Base-by-base conservation (phyloP, 208 protist species). In the Angomonas deanei region DNA sequence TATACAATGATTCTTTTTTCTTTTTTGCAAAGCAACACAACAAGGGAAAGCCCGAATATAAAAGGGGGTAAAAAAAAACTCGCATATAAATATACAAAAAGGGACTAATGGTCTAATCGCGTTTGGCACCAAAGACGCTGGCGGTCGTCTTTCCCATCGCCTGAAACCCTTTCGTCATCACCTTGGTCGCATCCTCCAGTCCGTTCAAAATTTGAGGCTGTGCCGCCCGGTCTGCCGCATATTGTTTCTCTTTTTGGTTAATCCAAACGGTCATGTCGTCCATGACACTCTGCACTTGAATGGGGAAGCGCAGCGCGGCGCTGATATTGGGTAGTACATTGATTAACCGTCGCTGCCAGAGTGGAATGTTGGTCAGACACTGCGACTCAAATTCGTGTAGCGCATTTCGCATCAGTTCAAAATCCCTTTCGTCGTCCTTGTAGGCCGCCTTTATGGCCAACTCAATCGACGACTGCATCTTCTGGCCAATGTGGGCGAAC, bases 141-240 rank as follows among this genome's bases (percentile, higher is more conserved):
- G 78, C 73, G 3, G 70, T 79, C 15, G 71, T 79, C 27, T 87
- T 77, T 11, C 87, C 84, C 38, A 94, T 59, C 0, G 70, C 84
- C 62, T 88, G 77, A n/a, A 94, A 74, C 17, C 84, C 82, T 61
- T 83, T 82, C 11, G 74, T 72, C 68, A 94, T 58, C 19, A 66
- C 75, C 67, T 89, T 94, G 2, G 76, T 72, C 0, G 87, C 79
- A 0, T 49, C 79, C 55, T 87, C 87, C 42, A 91, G 68, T 11
- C 79, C 82, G 0, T 77, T 70, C 27, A 83, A 39, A 21, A 91
- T 56, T 64, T 84, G 80, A 32, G 72, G 77, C 57, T 85, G 80
- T 31, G 58, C 76, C 0, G 75, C 81, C 68, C 63, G 70, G 17
- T 82, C 80, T 11, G 50, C 68, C 23, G 61, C 50, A 65, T 80